Percentiles rank a stretch among this genome's conserved stretches.
phyloP scores from a whole-genome alignment of 139 green algal species.

The Prasinococcaceae sp. region DNA sequence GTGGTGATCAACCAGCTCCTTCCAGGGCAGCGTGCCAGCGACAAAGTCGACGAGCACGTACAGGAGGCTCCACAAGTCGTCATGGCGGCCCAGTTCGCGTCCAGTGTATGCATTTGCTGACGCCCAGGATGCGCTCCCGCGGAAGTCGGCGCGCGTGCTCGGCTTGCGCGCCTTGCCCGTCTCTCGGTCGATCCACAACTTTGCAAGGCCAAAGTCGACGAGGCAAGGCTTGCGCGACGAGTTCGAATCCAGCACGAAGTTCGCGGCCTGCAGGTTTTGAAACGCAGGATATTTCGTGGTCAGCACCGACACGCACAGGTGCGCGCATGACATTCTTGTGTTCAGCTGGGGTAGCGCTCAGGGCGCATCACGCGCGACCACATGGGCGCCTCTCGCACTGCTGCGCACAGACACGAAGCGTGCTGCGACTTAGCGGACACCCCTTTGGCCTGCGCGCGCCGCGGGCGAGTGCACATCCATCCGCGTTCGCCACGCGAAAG shows the following conservation, averaged over 20 bases:
- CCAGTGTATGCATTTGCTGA: slow-evolving; percentile 39
- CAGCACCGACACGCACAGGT: background rate
- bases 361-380: background rate
- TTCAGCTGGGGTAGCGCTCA: background rate
- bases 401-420: no score
- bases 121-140: slow-evolving; percentile 63
- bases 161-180: slow-evolving; percentile 31
- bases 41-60: slow-evolving; percentile 72
- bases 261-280: background rate
- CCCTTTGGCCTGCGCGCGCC: no score
- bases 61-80: slow-evolving; percentile 81
- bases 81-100: slow-evolving; percentile 37
- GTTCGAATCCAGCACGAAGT: slow-evolving; percentile 15
- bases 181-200: slow-evolving; percentile 14
- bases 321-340: background rate
- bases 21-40: slow-evolving; percentile 36
- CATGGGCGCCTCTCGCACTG: no score
- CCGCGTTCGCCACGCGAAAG: no score
- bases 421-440: no score
- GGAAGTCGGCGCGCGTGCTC: slow-evolving; percentile 45
- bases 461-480: no score
- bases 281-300: no score
- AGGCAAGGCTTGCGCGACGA: slow-evolving; percentile 14
- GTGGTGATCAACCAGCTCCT: no score
- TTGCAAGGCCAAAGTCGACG: slow-evolving; percentile 27